Percentiles rank a stretch among this genome's conserved stretches.
phyloP scores from a whole-genome alignment of 2,329 filamentous ascomycete genomes.

The Didymellaceae sp. region DNA sequence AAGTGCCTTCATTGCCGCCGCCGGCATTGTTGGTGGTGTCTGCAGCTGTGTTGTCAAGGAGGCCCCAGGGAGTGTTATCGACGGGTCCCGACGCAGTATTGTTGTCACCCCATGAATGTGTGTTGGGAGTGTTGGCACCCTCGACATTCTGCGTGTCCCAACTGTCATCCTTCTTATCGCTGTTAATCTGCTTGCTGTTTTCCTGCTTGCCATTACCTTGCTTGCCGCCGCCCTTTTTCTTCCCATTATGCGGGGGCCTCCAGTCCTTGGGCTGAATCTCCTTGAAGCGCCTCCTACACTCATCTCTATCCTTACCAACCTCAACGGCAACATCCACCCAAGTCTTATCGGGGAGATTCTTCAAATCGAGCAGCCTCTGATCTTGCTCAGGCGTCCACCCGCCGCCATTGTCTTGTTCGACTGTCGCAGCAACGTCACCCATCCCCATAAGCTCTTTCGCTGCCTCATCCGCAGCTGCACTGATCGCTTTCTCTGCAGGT shows the following conservation, averaged over 20 bases:
- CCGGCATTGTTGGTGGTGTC: background rate
- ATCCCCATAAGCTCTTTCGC: background rate
- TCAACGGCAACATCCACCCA: slow-evolving; percentile 44
- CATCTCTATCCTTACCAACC: slow-evolving; percentile 30
- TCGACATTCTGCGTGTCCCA: background rate
- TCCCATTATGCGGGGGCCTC: background rate
- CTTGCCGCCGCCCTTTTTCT: slow-evolving; percentile 1
- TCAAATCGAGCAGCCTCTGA: slow-evolving; percentile 47
- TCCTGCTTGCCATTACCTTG: slow-evolving; percentile 15
- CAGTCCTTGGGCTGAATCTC: slow-evolving; percentile 44
- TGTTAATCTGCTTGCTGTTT: slow-evolving; percentile 14
- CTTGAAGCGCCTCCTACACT: slow-evolving; percentile 40
- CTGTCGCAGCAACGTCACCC: background rate
- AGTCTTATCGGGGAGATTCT: slow-evolving; percentile 22
- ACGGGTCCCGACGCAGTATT: background rate
- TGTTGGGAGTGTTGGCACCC: background rate
- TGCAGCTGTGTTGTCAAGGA: background rate
- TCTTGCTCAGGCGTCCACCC: slow-evolving; percentile 49
- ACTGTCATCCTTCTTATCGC: slow-evolving; percentile 11
- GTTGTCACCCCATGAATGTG: background rate
- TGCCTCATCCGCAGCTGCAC: background rate
- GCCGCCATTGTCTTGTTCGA: too few relatives aligned
- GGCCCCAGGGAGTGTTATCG: background rate
- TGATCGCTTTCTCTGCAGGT: slow-evolving; percentile 10
- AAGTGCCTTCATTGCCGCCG: background rate